These are phyloP conservation scores for Excoecaria cochinchinensis DNA, from an alignment of 345 rosid genomes.

Conservation along the genomic window DNA sequence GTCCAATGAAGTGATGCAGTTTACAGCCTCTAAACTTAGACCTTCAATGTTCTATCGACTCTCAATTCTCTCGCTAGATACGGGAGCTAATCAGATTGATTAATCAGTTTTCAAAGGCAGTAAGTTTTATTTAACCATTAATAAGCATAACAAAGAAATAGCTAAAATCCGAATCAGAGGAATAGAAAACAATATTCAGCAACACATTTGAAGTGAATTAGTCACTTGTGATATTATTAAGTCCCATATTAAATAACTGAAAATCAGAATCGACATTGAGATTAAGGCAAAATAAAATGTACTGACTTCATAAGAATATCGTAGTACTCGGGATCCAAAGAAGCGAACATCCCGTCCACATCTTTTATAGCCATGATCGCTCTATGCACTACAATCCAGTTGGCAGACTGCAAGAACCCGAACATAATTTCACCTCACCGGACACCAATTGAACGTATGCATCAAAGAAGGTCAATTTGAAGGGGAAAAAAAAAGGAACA, in stretches of 20 bases:
- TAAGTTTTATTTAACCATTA: background rate
- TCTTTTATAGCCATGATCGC: slow-evolving; percentile 91
- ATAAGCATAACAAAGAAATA: background rate
- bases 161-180: background rate
- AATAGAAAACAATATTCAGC: background rate
- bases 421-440: background rate
- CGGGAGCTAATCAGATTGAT: background rate
- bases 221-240: no score
- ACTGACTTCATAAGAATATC: slow-evolving; percentile 93
- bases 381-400: slow-evolving; percentile 88
- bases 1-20: background rate
- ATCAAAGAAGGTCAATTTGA: background rate
- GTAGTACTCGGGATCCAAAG: slow-evolving; percentile 87
- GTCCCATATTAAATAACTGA: background rate
- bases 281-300: background rate
- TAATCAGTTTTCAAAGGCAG: background rate
- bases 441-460: background rate
- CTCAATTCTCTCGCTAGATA: background rate
- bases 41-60: background rate
- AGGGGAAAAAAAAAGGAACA: background rate
- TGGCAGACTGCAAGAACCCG: slow-evolving; percentile 59
- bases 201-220: background rate
- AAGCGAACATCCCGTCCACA: slow-evolving; percentile 71
- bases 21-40: background rate
- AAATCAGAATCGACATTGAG: background rate